Evolutionary conservation across 768 basidiomycete genomes (phyloP).

Genomic region (Pleurotus pulmonarius): DNA sequence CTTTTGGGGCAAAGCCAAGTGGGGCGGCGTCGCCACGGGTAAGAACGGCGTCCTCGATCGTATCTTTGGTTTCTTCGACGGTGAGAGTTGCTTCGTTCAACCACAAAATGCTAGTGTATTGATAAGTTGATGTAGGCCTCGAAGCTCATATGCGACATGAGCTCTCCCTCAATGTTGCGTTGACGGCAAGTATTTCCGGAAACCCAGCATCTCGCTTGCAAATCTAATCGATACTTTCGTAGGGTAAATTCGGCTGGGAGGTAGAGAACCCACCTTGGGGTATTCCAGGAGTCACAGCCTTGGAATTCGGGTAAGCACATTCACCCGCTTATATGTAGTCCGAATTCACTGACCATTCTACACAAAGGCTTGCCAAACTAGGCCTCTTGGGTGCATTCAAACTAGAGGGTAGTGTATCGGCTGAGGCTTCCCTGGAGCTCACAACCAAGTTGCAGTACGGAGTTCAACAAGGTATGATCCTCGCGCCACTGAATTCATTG

Average conservation of each 20-base stretch:
- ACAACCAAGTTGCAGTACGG: not conserved
- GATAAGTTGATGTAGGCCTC: not conserved
- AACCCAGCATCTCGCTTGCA: not conserved
- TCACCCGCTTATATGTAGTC: not conserved
- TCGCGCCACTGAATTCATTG: not conserved
- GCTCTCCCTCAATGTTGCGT: not conserved
- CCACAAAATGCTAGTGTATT: not conserved
- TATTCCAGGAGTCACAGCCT: slow-evolving; percentile 1
- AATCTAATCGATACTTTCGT: not conserved
- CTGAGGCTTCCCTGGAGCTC: not conserved
- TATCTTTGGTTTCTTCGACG: not conserved
- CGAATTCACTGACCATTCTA: not conserved
- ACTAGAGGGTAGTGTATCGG: not conserved
- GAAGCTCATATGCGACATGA: slow-evolving; percentile 2
- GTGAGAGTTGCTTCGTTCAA: not conserved
- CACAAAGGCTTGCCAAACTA: not conserved
- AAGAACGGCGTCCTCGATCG: not conserved
- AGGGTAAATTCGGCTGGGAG: slow-evolving; percentile 1
- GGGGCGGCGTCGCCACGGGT: not conserved
- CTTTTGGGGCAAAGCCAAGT: not conserved
- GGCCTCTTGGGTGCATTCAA: not conserved
- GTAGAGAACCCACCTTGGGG: not conserved
- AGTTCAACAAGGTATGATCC: not conserved
- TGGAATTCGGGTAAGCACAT: slow-evolving; percentile 1
- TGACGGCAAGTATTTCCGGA: not conserved